Conservation (phyloP, 805 yeast genomes). For the Suhomyces emberorum region DNA sequence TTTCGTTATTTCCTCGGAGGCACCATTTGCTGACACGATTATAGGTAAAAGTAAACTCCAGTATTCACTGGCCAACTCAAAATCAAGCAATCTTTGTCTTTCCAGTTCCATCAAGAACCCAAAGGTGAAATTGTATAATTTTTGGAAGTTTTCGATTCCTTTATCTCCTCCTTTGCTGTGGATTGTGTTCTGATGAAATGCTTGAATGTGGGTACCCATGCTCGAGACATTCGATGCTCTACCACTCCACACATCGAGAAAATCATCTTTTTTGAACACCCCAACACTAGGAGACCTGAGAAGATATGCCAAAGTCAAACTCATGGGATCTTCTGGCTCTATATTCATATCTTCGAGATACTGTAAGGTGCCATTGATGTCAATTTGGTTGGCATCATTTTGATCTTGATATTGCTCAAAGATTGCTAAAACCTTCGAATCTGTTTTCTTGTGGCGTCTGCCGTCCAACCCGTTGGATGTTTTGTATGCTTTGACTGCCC, state of each 20-base stretch:
- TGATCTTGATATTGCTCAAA: slow-evolving; percentile 34
- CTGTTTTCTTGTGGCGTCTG: slow-evolving; percentile 4
- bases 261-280: slow-evolving; percentile 47
- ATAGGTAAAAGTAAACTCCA: slow-evolving; percentile 64
- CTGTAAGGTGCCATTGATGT: slow-evolving; percentile 71
- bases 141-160: slow-evolving; percentile 45
- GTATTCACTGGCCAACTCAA: slow-evolving; percentile 66
- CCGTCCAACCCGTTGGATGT: no score
- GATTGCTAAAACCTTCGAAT: slow-evolving; percentile 22
- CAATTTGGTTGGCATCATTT: slow-evolving; percentile 44
- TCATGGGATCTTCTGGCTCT: slow-evolving; percentile 70
- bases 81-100: slow-evolving; percentile 48
- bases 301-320: slow-evolving; percentile 67
- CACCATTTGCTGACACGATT: slow-evolving; percentile 3
- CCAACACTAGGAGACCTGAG: slow-evolving; percentile 69
- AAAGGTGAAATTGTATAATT: slow-evolving; percentile 71
- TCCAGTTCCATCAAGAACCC: slow-evolving; percentile 59
- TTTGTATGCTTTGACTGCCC: slow-evolving; percentile 33
- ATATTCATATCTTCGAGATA: slow-evolving; percentile 66
- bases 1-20: slow-evolving; percentile 16
- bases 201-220: slow-evolving; percentile 41
- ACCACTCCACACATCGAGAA: slow-evolving; percentile 57
- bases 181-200: slow-evolving; percentile 12
- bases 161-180: slow-evolving; percentile 2
- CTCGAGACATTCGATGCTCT: slow-evolving; percentile 31